These are phyloP conservation scores for Phytophthora sp. DNA, from an alignment of 352 stramenopile species.

Conservation along the genomic window DNA sequence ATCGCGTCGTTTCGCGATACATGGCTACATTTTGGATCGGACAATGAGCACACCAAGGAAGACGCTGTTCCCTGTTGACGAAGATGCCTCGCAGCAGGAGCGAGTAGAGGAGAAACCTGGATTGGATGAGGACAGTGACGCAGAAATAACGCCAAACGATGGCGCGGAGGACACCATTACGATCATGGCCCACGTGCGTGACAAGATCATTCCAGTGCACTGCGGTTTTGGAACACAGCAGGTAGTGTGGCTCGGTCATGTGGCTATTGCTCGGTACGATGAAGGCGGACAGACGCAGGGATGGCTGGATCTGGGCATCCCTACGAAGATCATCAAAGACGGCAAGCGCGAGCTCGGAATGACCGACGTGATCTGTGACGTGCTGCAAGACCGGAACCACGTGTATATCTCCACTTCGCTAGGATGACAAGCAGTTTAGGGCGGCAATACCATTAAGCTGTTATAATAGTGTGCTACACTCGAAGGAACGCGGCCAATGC, in stretches of 20 bases:
- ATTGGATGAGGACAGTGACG: constrained; percentile 8
- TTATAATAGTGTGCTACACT: too few species aligned
- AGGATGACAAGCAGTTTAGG: constrained; percentile 12
- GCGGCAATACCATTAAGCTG: too few species aligned
- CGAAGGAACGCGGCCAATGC: constrained; percentile 24
- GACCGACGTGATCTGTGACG: constrained; percentile 73
- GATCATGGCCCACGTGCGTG: constrained; percentile 63
- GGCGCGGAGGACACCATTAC: constrained; percentile 61
- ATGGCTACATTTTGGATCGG: constrained; percentile 21
- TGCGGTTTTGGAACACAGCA: constrained; percentile 80
- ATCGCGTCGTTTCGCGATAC: neutral
- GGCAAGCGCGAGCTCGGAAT: constrained; percentile 53
- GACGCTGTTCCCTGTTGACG: constrained; percentile 1
- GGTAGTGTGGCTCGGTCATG: constrained; percentile 71
- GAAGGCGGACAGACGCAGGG: constrained; percentile 47
- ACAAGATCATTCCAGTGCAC: constrained; percentile 76
- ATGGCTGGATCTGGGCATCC: constrained; percentile 60
- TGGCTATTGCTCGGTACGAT: constrained; percentile 74
- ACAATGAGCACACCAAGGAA: constrained; percentile 1
- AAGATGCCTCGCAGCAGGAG: neutral
- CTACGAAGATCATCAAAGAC: constrained; percentile 47
- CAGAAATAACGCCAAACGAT: constrained; percentile 44
- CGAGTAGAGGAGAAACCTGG: neutral
- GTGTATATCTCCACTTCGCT: constrained; percentile 72
- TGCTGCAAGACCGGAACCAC: constrained; percentile 59